phyloP scores from a whole-genome alignment of 768 basidiomycete species.

The Lactarius tabidus region DNA sequence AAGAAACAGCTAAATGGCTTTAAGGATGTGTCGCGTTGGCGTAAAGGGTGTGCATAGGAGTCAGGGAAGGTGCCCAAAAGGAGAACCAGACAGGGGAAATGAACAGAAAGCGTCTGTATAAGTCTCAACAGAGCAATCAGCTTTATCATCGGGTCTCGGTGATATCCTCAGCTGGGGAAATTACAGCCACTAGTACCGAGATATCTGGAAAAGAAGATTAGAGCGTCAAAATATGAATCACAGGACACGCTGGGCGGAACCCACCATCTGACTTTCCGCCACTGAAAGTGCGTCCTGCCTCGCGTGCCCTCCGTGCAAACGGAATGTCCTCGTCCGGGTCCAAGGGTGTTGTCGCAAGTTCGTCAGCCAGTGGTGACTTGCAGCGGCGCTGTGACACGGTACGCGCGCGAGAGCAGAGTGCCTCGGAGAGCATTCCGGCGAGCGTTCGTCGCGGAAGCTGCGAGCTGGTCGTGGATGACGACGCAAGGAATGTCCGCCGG shows the following conservation, averaged over 20 bases:
- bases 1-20: not conserved
- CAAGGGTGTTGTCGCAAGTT: not conserved
- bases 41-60: not conserved
- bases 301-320: conserved; percentile 77
- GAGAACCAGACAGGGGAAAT: not conserved
- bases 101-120: not conserved
- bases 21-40: not conserved
- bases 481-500: conserved; percentile 36
- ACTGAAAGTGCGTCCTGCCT: conserved; percentile 64
- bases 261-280: conserved; percentile 87
- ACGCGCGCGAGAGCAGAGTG: conserved; percentile 73
- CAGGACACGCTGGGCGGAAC: conserved; percentile 22
- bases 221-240: not conserved
- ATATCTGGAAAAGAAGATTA: conserved; percentile 44
- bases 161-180: conserved; percentile 42
- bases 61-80: not conserved
- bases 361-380: not conserved
- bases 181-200: conserved; percentile 61
- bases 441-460: conserved; percentile 49
- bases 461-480: not conserved
- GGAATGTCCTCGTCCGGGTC: conserved; percentile 54
- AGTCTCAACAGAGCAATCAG: not conserved
- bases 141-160: not conserved
- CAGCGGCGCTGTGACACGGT: conserved; percentile 51
- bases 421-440: conserved; percentile 71